Conservation (phyloP, 148 eudicot species). For the Rhododendron ovatum region DNA sequence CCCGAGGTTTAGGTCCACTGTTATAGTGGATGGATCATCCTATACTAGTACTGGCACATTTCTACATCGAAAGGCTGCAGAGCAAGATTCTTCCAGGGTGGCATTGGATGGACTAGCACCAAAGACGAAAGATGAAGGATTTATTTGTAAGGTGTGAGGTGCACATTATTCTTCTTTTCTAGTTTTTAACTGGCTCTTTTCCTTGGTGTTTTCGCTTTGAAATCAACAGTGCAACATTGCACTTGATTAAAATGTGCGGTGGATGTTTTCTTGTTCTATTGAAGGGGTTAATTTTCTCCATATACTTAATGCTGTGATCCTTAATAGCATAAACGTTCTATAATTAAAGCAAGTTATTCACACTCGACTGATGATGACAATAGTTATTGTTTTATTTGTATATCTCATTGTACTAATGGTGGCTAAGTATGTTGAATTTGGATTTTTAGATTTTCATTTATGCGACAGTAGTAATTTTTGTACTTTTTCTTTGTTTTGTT, state of each 20-base stretch:
- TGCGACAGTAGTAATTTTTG: not conserved
- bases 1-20: constrained; percentile 39
- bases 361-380: not conserved
- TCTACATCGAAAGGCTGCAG: constrained; percentile 40
- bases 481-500: not conserved
- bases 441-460: not conserved
- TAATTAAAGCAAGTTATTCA: not conserved
- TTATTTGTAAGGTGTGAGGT: constrained; percentile 32
- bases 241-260: not conserved
- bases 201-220: not conserved
- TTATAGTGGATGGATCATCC: constrained; percentile 44
- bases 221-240: not conserved
- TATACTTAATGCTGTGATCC: not conserved
- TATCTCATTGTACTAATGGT: not conserved
- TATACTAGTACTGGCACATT: constrained; percentile 27
- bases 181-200: not conserved
- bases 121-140: constrained; percentile 33
- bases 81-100: constrained; percentile 54
- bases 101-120: constrained; percentile 33
- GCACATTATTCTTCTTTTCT: not conserved
- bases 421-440: not conserved
- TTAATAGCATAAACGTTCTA: not conserved
- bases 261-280: not conserved
- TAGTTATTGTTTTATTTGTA: not conserved
- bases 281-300: not conserved